phyloP scores from a whole-genome alignment of 768 basidiomycete species.

The Pleurotus djamor region DNA sequence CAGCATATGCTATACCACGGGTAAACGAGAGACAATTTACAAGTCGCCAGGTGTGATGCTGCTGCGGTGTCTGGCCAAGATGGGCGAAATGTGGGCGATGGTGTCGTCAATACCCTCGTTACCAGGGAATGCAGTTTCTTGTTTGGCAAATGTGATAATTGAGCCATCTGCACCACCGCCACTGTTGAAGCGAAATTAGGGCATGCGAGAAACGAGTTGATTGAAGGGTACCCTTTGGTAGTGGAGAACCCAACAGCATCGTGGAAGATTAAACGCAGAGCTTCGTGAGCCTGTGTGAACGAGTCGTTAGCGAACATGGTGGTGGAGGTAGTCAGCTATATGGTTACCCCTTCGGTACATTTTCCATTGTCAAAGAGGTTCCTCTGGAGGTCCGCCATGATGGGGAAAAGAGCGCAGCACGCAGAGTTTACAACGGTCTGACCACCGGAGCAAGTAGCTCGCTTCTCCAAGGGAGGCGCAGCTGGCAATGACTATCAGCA shows the following conservation, averaged over 20 bases:
- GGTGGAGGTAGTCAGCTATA: neutral
- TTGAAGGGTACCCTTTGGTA: constrained; percentile 22
- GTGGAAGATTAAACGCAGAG: constrained; percentile 35
- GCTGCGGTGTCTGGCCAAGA: constrained; percentile 24
- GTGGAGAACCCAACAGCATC: constrained; percentile 43
- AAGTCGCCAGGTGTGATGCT: constrained; percentile 43
- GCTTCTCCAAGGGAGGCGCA: constrained; percentile 10
- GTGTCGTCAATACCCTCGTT: constrained; percentile 43
- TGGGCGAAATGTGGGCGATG: constrained; percentile 28
- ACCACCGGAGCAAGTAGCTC: constrained; percentile 24
- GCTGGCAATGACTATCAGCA: neutral
- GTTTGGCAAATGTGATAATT: constrained; percentile 39
- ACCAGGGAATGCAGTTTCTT: constrained; percentile 39
- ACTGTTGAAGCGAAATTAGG: constrained; percentile 14
- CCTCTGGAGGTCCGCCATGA: constrained; percentile 17
- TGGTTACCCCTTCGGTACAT: constrained; percentile 22
- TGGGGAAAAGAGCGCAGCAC: constrained; percentile 22
- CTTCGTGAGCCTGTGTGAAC: constrained; percentile 15
- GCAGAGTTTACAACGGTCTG: constrained; percentile 22
- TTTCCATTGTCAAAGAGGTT: constrained; percentile 23
- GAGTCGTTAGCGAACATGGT: neutral
- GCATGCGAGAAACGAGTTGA: constrained; percentile 10
- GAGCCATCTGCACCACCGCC: constrained; percentile 50
- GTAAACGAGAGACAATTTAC: constrained; percentile 34
- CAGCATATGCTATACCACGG: neutral